Evolutionary conservation across 441 rosid species (phyloP).

Genomic region (Lepidium campestre): DNA sequence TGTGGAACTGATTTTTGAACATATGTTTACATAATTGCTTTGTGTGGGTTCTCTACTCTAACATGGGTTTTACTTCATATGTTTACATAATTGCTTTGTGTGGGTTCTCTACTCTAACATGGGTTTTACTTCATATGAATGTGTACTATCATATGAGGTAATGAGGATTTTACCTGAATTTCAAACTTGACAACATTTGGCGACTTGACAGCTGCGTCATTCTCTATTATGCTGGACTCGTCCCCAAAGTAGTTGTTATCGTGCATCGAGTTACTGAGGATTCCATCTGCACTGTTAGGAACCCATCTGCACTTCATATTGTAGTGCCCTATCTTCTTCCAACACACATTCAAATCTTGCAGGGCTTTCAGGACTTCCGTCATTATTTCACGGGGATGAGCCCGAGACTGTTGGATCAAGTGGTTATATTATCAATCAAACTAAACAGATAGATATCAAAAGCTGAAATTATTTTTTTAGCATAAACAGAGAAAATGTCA

Average conservation of each 20-base stretch:
- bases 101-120: background rate
- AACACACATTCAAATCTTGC: constrained; percentile 77
- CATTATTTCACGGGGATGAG: constrained; percentile 98
- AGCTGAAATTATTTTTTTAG: background rate
- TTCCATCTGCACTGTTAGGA: constrained; percentile 54
- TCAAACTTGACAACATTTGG: constrained; percentile 86
- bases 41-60: background rate
- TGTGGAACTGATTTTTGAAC: background rate
- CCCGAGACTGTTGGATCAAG: constrained; percentile 59
- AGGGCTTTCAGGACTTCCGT: constrained; percentile 92
- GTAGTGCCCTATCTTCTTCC: constrained; percentile 97
- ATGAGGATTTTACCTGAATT: constrained; percentile 63
- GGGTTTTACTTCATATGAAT: background rate
- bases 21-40: background rate
- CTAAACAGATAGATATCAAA: constrained; percentile 4
- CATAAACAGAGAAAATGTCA: background rate
- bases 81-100: background rate
- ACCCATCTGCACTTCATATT: constrained; percentile 98
- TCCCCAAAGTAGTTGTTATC: constrained; percentile 64
- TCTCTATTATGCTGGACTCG: constrained; percentile 56
- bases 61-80: background rate
- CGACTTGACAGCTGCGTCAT: constrained; percentile 44
- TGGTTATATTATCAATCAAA: background rate
- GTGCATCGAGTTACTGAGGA: constrained; percentile 52
- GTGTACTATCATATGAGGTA: constrained; percentile 3